Base-by-base conservation (phyloP, 352 stramenopile genomes). In the Phytophthora crassamura region DNA sequence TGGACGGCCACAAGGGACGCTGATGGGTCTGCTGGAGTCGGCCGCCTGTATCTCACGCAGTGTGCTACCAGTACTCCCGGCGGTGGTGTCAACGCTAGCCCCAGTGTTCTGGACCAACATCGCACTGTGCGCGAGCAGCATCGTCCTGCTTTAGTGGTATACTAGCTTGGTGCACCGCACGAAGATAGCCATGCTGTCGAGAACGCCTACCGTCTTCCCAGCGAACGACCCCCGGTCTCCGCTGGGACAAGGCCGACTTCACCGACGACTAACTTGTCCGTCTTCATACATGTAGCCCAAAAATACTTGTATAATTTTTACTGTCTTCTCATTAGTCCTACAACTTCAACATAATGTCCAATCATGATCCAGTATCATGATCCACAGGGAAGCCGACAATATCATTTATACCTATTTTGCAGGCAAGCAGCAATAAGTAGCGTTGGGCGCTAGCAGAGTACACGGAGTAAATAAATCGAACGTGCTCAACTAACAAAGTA, bases 31-130 rank as follows among this genome's bases (percentile, higher is more conserved):
- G 34, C 69, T 93, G 0, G 84, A 82, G 4, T 91, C 84, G 3
- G 74, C 84, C 0, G 80, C 77, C 2, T 93, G 77, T 0, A 75
- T 91, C 5, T 90, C 82, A 25, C 82, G 84, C 30, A 88, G 86
- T 58, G 59, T 93, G 15, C 50, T 93, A n/a, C 84, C 84, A 8
- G 65, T 93, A 25, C 22, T 93, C 8, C 83, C 84, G 1, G 82
- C 82, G 2, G 78, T 77, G 16, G 74, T 90, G 18, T 51, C 78
- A 18, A 85, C 79, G 16, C 63, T 93, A 41, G 77, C 70, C 28
- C 77, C 81, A 2, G 77, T 93, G 2, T 91, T 93, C 42, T 88
- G 69, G 78, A 76, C 91, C 66, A 85, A 89, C 56, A 81, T 91
- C 16, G 28, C 59, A 34, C 61, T 93, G 2, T 89, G 78, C 39